phyloP scores from a whole-genome alignment of 208 protist genomes.

The Leishmania amazonensis region DNA sequence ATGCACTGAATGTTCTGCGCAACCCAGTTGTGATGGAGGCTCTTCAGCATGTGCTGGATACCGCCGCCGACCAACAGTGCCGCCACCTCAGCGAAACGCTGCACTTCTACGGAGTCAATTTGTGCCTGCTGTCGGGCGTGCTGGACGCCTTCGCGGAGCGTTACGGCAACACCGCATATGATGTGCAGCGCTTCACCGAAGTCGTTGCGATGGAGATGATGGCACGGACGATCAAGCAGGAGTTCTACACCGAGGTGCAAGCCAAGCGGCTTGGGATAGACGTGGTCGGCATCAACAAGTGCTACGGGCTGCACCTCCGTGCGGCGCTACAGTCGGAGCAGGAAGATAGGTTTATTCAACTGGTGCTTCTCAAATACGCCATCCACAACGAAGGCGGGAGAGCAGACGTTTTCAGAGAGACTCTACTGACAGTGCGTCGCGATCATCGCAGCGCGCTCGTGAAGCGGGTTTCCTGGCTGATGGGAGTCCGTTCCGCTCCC shows the following conservation, averaged over 20 bases:
- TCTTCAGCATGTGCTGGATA: slow-evolving; percentile 29
- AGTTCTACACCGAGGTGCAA: slow-evolving; percentile 83
- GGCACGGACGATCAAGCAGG: slow-evolving; percentile 74
- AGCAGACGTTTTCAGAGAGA: slow-evolving; percentile 40
- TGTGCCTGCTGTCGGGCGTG: slow-evolving; percentile 77
- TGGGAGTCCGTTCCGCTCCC: slow-evolving; percentile 38
- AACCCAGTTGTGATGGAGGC: slow-evolving; percentile 42
- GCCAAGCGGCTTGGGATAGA: slow-evolving; percentile 79
- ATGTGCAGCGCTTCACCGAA: slow-evolving; percentile 27
- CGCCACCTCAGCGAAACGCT: slow-evolving; percentile 19
- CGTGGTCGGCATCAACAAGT: slow-evolving; percentile 33
- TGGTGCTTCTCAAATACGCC: slow-evolving; percentile 69
- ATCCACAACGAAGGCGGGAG: not conserved
- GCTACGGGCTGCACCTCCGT: slow-evolving; percentile 48
- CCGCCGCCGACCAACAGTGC: slow-evolving; percentile 22
- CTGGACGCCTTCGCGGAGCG: slow-evolving; percentile 26
- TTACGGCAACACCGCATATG: slow-evolving; percentile 5
- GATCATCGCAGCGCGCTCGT: slow-evolving; percentile 45
- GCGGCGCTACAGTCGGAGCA: slow-evolving; percentile 41
- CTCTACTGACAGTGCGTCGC: slow-evolving; percentile 43
- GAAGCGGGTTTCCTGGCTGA: slow-evolving; percentile 56
- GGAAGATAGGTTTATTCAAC: slow-evolving; percentile 35
- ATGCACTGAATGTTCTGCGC: slow-evolving; percentile 58
- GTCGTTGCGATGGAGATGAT: slow-evolving; percentile 71
- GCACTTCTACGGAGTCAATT: slow-evolving; percentile 76